Base-by-base conservation (phyloP, 257 asterid genomes). In the Ilex aquifolium region DNA sequence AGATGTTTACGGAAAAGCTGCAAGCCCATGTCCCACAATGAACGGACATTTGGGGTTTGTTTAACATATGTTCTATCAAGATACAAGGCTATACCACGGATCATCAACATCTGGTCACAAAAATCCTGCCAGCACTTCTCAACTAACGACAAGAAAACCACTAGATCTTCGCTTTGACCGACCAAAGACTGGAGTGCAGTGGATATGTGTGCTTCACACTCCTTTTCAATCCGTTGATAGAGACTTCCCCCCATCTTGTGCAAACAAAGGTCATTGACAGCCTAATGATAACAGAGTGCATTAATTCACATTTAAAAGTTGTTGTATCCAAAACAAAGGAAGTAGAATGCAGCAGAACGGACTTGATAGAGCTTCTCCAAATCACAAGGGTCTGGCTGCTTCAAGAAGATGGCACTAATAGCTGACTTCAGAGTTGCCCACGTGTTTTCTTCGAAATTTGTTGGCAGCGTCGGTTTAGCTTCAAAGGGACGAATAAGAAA, bases 11-110 rank as follows among this genome's bases (percentile, higher is more conserved):
- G 85, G 70, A 89, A 92, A 74, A 92, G 91, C 72, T 87, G 96
- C 90, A 92, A 81, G 56, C 99, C 99, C 97, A 89, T 92, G 82
- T 92, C 99, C 99, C 99, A 92, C 69, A 92, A 68, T 57, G 99
- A 92, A 51, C 88, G 83, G 46, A 89, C 96, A 69, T 78, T 83
- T 9, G 96, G 80, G 36, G 95, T 87, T 79, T 87, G 97, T 83
- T 92, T 89, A 67, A 92, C 99, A 65, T 89, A 92, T 68, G 97
- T 92, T 76, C 97, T 79, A 78, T 92, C 99, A 42, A 92, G 95
- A 81, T 73, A 83, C 74, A 93, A 77, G 57, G 97, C 99, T 74
- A 93, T 93, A 60, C 97, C 88, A 51, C 99, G 93, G 44, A 90
- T 93, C 95, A 85, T 85, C 76, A 90, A 70, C 97, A 93, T 87